These are phyloP conservation scores for Aspergillus latus DNA, from an alignment of 2,329 filamentous ascomycete species.

Conservation along the genomic window DNA sequence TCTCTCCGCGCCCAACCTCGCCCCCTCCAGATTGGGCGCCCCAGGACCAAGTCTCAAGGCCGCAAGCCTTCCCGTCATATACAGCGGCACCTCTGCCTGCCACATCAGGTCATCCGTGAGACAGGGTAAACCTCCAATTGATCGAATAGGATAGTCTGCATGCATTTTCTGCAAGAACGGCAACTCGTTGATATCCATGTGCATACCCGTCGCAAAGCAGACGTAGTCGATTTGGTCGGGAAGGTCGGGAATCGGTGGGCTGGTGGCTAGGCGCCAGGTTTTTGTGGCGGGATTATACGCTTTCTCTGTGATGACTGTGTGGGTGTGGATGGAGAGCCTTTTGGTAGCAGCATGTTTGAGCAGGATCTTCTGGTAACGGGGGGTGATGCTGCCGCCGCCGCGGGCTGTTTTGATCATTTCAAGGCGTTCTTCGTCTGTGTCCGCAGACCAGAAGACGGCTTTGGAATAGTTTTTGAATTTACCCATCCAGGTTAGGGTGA, in stretches of 20 bases:
- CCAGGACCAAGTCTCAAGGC: slow-evolving; percentile 69
- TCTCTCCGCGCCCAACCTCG: slow-evolving; percentile 69
- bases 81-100: slow-evolving; percentile 70
- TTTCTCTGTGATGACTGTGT: slow-evolving; percentile 57
- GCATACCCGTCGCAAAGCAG: slow-evolving; percentile 73
- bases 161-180: slow-evolving; percentile 63
- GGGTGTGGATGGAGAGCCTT: slow-evolving; percentile 56
- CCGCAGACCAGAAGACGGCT: slow-evolving; percentile 73
- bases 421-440: slow-evolving; percentile 67
- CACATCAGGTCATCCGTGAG: slow-evolving; percentile 76
- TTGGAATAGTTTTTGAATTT: slow-evolving; percentile 79
- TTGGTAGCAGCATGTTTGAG: slow-evolving; percentile 58
- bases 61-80: slow-evolving; percentile 68
- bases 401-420: slow-evolving; percentile 66
- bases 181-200: slow-evolving; percentile 61
- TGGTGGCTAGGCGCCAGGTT: slow-evolving; percentile 55
- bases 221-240: slow-evolving; percentile 61
- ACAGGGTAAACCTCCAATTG: slow-evolving; percentile 67
- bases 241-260: slow-evolving; percentile 53
- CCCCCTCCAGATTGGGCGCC: slow-evolving; percentile 71
- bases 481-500: slow-evolving; percentile 75
- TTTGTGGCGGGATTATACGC: slow-evolving; percentile 50
- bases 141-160: slow-evolving; percentile 60
- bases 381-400: slow-evolving; percentile 75
- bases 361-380: slow-evolving; percentile 65